Percentiles rank a stretch among this genome's conserved stretches.
Evolutionary conservation across 2,329 filamentous ascomycete genomes (phyloP).

Genomic region (Polytolypa hystricis): DNA sequence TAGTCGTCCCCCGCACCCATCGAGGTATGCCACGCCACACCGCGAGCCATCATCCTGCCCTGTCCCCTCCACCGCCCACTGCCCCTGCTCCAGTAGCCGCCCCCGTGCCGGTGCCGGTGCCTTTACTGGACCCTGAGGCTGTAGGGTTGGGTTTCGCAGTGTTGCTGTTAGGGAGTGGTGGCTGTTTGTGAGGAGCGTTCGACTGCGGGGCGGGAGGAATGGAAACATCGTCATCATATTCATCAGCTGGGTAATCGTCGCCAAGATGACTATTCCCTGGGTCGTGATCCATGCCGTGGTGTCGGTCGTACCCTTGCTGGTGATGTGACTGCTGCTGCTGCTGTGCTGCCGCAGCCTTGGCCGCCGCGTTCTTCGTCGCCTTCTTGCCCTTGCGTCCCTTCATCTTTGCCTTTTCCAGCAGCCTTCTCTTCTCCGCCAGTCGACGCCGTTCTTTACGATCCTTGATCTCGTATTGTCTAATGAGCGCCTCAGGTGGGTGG

Average conservation of each 20-base stretch:
- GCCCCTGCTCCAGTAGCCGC: conserved; percentile 15
- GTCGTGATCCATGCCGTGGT: conserved; percentile 27
- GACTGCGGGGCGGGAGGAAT: conserved; percentile 25
- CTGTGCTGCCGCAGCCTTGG: conserved; percentile 29
- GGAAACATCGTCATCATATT: conserved; percentile 40
- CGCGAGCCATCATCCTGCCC: conserved; percentile 10
- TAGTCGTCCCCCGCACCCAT: neutral
- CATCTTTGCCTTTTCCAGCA: conserved; percentile 87
- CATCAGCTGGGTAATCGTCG: conserved; percentile 39
- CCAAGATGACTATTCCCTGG: conserved; percentile 22
- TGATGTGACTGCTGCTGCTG: conserved; percentile 18
- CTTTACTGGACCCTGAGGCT: too few relatives aligned
- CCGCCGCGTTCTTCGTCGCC: conserved; percentile 54
- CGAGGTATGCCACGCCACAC: conserved; percentile 4
- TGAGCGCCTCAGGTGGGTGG: conserved; percentile 69
- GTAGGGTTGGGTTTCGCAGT: too few relatives aligned
- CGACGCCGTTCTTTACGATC: conserved; percentile 75
- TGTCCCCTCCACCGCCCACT: conserved; percentile 17
- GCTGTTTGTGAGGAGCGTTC: conserved; percentile 56
- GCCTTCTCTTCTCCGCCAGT: conserved; percentile 70
- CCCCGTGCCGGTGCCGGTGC: conserved; percentile 12
- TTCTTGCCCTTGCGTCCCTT: conserved; percentile 88
- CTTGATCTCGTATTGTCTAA: conserved; percentile 88
- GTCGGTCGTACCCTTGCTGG: conserved; percentile 32
- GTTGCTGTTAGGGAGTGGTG: conserved; percentile 51